Percentiles rank a stretch among this genome's conserved stretches.
Evolutionary conservation across 495 filamentous ascomycete genomes (phyloP).

Genomic region (Xylaria grammica): DNA sequence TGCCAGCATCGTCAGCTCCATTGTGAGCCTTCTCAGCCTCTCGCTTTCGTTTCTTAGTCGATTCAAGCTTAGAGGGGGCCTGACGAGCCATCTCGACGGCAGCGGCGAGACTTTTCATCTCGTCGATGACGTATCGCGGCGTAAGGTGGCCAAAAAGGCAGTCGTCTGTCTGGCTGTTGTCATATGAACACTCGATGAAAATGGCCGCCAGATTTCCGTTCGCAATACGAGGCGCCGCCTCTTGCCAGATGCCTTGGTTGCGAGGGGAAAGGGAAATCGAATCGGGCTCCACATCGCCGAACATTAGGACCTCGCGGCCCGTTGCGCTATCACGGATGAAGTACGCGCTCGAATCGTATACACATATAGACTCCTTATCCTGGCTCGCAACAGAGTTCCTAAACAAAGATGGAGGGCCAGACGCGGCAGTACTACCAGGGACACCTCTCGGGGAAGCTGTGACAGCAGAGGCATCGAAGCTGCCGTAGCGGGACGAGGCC

Average conservation of each 20-base stretch:
- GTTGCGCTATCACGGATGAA: conserved; percentile 79
- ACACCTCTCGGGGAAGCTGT: conserved; percentile 27
- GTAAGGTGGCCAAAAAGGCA: conserved; percentile 87
- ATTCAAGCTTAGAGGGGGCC: conserved; percentile 28
- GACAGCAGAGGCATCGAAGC: conserved; percentile 35
- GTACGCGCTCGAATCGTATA: conserved; percentile 85
- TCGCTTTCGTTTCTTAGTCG: conserved; percentile 51
- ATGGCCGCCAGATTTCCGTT: conserved; percentile 72
- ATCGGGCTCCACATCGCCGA: conserved; percentile 95
- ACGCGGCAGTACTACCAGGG: conserved; percentile 25
- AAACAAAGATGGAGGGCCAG: conserved; percentile 30
- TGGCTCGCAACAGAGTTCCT: conserved; percentile 27
- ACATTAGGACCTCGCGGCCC: conserved; percentile 81
- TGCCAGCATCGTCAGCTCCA: conserved; percentile 7
- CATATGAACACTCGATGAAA: conserved; percentile 95
- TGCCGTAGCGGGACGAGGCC: conserved; percentile 45
- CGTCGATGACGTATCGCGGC: conserved; percentile 77
- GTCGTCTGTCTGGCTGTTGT: conserved; percentile 72
- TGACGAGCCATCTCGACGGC: conserved; percentile 59
- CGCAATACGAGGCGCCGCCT: conserved; percentile 82
- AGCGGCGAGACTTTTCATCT: conserved; percentile 72
- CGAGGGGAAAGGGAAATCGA: conserved; percentile 79
- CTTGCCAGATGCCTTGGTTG: conserved; percentile 78
- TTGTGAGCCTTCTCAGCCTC: conserved; percentile 28
- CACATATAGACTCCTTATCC: conserved; percentile 56